Base-by-base conservation (phyloP, 352 stramenopile genomes). In the Pythium apleroticum region DNA sequence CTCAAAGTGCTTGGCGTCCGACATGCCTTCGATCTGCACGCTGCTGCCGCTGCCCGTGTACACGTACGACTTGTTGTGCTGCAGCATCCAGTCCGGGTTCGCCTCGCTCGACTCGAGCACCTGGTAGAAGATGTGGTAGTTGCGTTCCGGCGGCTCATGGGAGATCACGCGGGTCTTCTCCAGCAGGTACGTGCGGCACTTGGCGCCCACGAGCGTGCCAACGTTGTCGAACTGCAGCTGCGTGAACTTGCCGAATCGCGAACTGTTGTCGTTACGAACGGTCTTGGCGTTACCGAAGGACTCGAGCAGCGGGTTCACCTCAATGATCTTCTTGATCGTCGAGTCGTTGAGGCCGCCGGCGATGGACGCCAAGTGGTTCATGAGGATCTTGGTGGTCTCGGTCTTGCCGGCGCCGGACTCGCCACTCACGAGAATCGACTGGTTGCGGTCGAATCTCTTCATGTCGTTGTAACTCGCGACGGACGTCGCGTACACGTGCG, bases 81-180 rank as follows among this genome's bases (percentile, higher is more conserved):
- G 78, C 20, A 93, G 71, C 49, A 78, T 79, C 74, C 79, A 81
- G 43, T 76, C 64, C n/a, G 61, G 57, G 24, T 63, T 63, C 6
- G 43, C 52, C 0, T 73, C 67, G 5, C 67, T 55, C 1, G 61
- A 64, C 28, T 63, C 67, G 4, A 73, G 50, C 27, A 85, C 45
- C 64, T 93, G 82, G 52, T 95, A 95, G 41, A 95, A 91, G 65
- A 92, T 90, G 71, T 95, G 86, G 72, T 90, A 95, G 69, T 91
- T 92, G 6, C 86, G 77, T 57, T 95, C 86, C 10, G 65, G 65
- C 0, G 71, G 64, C 67, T 89, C 78, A 49, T 95, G 87, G 4
- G 75, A 83, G 60, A 92, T 89, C 35, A 97, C 78, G 22, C 89
- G 84, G 0, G 88, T 92, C 76, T 98, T 98, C 72, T 98, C 95